Percentiles rank a stretch among this genome's conserved stretches.
phyloP scores from a whole-genome alignment of 2,329 filamentous ascomycete species.

The Tolypocladium guangdongense region DNA sequence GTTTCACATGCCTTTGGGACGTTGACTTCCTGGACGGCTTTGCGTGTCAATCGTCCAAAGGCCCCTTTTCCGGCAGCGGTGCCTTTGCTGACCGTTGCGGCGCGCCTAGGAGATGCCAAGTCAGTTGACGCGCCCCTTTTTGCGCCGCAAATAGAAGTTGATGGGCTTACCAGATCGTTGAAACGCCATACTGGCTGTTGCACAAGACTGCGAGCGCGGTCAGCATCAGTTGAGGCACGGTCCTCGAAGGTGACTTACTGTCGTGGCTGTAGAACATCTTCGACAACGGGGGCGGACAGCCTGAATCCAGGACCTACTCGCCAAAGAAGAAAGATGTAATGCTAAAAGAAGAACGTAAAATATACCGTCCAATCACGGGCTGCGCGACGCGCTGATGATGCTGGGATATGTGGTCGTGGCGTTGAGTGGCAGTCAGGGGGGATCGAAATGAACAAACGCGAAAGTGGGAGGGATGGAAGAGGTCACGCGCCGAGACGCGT shows the following conservation, averaged over 20 bases:
- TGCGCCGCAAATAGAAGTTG: background rate
- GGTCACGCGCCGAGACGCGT: conserved; percentile 3
- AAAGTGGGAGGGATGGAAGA: background rate
- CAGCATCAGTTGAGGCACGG: conserved; percentile 5
- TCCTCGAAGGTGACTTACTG: conserved; percentile 41
- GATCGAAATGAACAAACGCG: background rate
- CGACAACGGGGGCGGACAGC: background rate
- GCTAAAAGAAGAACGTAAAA: background rate
- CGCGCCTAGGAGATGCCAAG: conserved; percentile 53
- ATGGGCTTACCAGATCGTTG: conserved; percentile 73
- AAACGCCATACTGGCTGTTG: conserved; percentile 78
- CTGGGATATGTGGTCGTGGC: background rate
- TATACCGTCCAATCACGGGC: background rate
- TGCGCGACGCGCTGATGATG: background rate
- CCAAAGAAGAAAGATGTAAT: background rate
- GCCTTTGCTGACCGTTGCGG: conserved; percentile 77
- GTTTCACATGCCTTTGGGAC: conserved; percentile 77
- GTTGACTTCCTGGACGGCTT: conserved; percentile 80
- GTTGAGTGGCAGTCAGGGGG: background rate
- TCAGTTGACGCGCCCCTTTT: background rate
- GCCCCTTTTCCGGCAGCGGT: conserved; percentile 61
- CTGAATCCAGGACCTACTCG: background rate
- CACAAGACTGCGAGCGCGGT: conserved; percentile 54
- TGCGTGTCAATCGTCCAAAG: conserved; percentile 66
- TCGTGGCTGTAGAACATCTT: conserved; percentile 94